A percentile compares a stretch with the other conserved stretches of the same genome.
phyloP scores from a whole-genome alignment of 257 asterid genomes.

The Ocimum tenuiflorum region DNA sequence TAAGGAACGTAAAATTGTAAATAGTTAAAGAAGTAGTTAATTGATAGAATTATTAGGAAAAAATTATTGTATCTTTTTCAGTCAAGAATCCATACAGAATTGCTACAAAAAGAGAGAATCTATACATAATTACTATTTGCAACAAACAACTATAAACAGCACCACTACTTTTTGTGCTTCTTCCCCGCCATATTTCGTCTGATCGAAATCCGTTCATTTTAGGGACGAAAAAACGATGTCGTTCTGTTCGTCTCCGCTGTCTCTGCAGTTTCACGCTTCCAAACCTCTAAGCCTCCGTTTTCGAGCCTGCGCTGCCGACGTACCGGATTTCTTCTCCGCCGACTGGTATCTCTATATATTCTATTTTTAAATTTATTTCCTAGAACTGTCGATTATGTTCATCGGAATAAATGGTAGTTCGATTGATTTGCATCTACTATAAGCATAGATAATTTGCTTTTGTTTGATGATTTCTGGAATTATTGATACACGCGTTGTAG shows the following conservation, averaged over 20 bases:
- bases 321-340: slow-evolving; percentile 76
- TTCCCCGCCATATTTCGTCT: slow-evolving; percentile 31
- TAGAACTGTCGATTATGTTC: background rate
- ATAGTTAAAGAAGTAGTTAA: too few relatives aligned
- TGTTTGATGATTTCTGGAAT: background rate
- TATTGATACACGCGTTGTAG: slow-evolving; percentile 1
- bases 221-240: slow-evolving; percentile 40
- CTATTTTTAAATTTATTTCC: background rate
- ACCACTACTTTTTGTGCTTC: slow-evolving; percentile 22
- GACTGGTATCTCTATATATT: slow-evolving; percentile 46
- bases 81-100: background rate
- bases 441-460: background rate
- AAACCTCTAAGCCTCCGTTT: slow-evolving; percentile 32
- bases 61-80: background rate
- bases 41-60: too few relatives aligned
- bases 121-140: background rate
- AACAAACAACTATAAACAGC: slow-evolving; percentile 1
- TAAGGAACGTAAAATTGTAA: too few relatives aligned
- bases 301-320: slow-evolving; percentile 66
- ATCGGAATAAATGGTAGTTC: background rate
- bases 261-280: slow-evolving; percentile 22
- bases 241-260: slow-evolving; percentile 34
- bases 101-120: background rate
- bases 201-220: background rate
- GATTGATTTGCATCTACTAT: slow-evolving; percentile 4